phyloP scores from a whole-genome alignment of 1,139 yeast genomes.

The Wickerhamiella pararugosa region DNA sequence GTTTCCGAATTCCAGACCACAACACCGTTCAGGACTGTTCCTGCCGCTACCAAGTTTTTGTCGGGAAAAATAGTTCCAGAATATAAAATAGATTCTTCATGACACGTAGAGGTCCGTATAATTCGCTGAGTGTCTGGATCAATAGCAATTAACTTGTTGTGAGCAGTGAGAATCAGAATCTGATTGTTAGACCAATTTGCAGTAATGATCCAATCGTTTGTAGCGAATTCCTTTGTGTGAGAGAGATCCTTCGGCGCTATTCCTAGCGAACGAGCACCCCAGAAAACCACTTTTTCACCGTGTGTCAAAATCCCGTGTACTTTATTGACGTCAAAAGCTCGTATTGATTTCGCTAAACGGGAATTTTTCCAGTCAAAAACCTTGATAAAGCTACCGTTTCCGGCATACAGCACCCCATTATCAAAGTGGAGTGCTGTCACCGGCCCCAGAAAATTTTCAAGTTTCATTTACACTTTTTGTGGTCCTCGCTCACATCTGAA shows the following conservation, averaged over 20 bases:
- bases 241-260: constrained; percentile 22
- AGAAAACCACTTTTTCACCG: constrained; percentile 30
- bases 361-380: constrained; percentile 36
- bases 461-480: neutral
- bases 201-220: constrained; percentile 67
- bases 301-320: constrained; percentile 54
- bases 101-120: constrained; percentile 34
- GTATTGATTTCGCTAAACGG: constrained; percentile 28
- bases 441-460: constrained; percentile 31
- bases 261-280: constrained; percentile 63
- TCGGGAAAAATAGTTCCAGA: constrained; percentile 54
- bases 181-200: constrained; percentile 33
- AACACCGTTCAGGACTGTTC: constrained; percentile 85
- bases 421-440: constrained; percentile 46
- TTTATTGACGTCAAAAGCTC: constrained; percentile 53
- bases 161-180: constrained; percentile 54
- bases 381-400: constrained; percentile 57
- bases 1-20: constrained; percentile 45
- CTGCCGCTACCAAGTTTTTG: constrained; percentile 56
- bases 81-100: constrained; percentile 71
- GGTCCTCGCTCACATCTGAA: neutral
- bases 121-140: constrained; percentile 27
- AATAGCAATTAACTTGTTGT: constrained; percentile 48
- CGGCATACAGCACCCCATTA: constrained; percentile 36
- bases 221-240: constrained; percentile 30